Conservation (phyloP, 2,329 filamentous ascomycete species). For the Calonectria naviculata region DNA sequence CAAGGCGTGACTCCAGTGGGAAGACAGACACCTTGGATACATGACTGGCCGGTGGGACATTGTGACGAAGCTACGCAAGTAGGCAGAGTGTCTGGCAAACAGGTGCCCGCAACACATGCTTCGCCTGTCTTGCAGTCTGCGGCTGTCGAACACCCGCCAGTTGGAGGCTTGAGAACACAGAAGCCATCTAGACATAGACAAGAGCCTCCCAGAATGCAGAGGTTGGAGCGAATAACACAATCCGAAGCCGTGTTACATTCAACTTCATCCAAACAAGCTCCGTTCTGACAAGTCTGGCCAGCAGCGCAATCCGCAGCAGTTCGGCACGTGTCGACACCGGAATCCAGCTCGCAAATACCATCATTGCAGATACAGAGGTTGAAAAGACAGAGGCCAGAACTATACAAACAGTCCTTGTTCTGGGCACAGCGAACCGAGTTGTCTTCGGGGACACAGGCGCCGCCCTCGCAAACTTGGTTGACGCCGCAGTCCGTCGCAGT, state of each 20-base stretch:
- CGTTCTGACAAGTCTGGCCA: not conserved
- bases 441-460: not conserved
- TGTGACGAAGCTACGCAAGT: not conserved
- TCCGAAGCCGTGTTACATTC: not conserved
- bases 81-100: not conserved
- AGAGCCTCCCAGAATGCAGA: conserved; percentile 2
- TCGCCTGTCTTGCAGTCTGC: not conserved
- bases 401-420: conserved; percentile 5
- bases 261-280: not conserved
- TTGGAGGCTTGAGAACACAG: not conserved
- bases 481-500: not conserved
- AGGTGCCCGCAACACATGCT: not conserved
- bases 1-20: not conserved
- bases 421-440: not conserved
- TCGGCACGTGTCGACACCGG: not conserved
- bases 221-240: not conserved
- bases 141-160: not conserved
- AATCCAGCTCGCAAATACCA: not conserved
- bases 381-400: not conserved
- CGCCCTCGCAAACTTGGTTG: conserved; percentile 5
- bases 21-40: not conserved
- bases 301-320: not conserved
- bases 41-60: not conserved
- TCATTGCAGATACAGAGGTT: conserved; percentile 5
- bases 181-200: conserved; percentile 7